Base-by-base conservation (phyloP, 495 filamentous ascomycete genomes). In the Penicillium paxilli region DNA sequence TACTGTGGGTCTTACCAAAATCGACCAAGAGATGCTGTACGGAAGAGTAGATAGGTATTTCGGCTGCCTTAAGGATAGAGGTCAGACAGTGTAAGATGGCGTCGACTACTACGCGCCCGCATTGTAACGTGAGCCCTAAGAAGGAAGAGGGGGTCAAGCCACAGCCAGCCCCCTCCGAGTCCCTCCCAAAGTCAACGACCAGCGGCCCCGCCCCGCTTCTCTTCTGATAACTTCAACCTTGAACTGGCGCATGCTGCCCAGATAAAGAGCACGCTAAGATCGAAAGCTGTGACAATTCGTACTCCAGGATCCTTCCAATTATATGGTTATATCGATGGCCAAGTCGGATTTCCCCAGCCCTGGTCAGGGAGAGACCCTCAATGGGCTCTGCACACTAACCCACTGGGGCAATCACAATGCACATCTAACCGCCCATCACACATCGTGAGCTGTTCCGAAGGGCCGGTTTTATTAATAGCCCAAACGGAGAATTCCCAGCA, bases 371-470 rank as follows among this genome's bases (percentile, higher is more conserved):
- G n/a, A 21, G 28, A 52, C 44, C 35, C 55, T 42, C 25, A 35
- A 41, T 42, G 52, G 30, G 44, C 35, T 62, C 63, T 64, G 67
- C 68, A 73, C 40, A 57, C 68, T 69, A 72, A 58, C 61, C 54
- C 26, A 24, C 50, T 54, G 47, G 24, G 64, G 66, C 52, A 66
- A 57, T 62, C 28, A 56, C 51, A 24, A 51, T 56, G 60, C 49
- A 54, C 44, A 61, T 60, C 56, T 57, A 63, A 58, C 55, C 63
- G 65, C 67, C 47, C 44, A 55, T 35, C 46, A 51, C 40, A 56
- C 45, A 41, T 37, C 32, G 59, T 20, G 20, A 49, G 42, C 21
- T 22, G 22, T 46, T 44, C 35, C 20, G 19, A 42, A 14, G 9
- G 33, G 44, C 35, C 11, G 44, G 33, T 45, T 37, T 61, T 66